Evolutionary conservation across 306 rosid species (phyloP).

Genomic region (Betula pendula): DNA sequence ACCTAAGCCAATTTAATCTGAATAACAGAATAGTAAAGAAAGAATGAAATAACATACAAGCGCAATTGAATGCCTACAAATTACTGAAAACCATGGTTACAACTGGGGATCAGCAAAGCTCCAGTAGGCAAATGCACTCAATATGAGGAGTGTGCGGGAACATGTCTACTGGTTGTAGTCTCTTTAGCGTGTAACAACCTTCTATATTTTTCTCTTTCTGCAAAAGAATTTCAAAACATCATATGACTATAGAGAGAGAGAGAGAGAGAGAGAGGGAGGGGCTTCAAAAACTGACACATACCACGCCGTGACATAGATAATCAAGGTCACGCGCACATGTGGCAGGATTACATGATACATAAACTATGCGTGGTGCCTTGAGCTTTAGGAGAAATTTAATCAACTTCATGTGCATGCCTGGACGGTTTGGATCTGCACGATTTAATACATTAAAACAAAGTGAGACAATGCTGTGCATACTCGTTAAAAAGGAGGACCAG

Average conservation of each 20-base stretch:
- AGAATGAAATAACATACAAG: background rate
- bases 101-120: constrained; percentile 51
- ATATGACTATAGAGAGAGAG: background rate
- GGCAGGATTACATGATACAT: constrained; percentile 95
- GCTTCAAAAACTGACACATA: constrained; percentile 31
- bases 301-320: constrained; percentile 96
- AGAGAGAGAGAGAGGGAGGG: background rate
- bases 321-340: constrained; percentile 95
- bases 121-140: constrained; percentile 87
- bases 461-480: constrained; percentile 13
- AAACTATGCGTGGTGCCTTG: constrained; percentile 74
- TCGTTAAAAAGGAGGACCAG: constrained; percentile 14
- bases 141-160: constrained; percentile 98
- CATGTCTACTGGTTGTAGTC: constrained; percentile 96
- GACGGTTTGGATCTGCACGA: constrained; percentile 91
- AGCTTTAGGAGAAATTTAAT: constrained; percentile 79
- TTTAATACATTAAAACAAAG: constrained; percentile 10
- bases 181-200: constrained; percentile 79
- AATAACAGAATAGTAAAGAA: background rate
- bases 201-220: constrained; percentile 68
- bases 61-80: background rate
- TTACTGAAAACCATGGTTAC: background rate
- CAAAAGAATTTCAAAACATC: constrained; percentile 30
- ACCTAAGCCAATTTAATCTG: background rate
- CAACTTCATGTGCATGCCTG: constrained; percentile 99